Evolutionary conservation across 345 rosid species (phyloP).

Genomic region (Eutrema japonicum): DNA sequence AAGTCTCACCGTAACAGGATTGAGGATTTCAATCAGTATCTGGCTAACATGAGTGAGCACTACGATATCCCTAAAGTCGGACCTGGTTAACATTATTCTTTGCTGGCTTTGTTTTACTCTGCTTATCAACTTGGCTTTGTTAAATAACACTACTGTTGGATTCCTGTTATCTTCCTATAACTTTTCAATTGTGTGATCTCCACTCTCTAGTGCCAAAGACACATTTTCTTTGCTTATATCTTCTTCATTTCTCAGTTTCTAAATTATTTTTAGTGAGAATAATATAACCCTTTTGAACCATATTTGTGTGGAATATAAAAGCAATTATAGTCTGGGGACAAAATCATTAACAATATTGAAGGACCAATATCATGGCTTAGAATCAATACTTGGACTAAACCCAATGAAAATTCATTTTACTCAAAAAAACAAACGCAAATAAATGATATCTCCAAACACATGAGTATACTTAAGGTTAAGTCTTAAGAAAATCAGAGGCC

Average conservation of each 20-base stretch:
- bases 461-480: too few relatives aligned
- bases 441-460: too few relatives aligned
- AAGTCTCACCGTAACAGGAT: conserved; percentile 87
- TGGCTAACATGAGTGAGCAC: conserved; percentile 92
- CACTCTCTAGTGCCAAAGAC: conserved; percentile 5
- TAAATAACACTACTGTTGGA: conserved; percentile 19
- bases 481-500: neutral
- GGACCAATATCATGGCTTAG: too few relatives aligned
- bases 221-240: neutral
- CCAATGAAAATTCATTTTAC: too few relatives aligned
- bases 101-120: conserved; percentile 15
- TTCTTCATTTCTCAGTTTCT: neutral
- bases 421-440: too few relatives aligned
- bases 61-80: conserved; percentile 94
- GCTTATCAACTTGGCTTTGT: conserved; percentile 31
- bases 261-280: neutral
- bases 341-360: too few relatives aligned
- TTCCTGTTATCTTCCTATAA: conserved; percentile 27
- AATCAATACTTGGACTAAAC: too few relatives aligned
- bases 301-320: neutral
- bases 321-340: neutral
- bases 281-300: neutral
- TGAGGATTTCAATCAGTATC: conserved; percentile 82
- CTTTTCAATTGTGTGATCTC: conserved; percentile 19
- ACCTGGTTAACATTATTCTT: conserved; percentile 58